phyloP scores from a whole-genome alignment of 176 grass and related monocot genomes.

The Avena atlantica region DNA sequence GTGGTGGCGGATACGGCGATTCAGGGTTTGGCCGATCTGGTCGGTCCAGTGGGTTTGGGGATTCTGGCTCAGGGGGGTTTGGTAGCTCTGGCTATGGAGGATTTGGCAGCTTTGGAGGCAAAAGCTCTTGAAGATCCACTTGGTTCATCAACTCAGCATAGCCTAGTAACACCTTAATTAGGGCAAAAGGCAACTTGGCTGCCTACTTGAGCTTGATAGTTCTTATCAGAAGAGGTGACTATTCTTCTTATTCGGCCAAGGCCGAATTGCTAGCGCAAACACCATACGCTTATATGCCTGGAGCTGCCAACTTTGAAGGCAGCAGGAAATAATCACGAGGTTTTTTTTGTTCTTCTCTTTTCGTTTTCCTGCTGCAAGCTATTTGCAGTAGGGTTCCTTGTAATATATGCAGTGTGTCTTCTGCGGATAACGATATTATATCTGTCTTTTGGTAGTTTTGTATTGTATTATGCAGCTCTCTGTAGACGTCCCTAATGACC shows the following conservation, averaged over 20 bases:
- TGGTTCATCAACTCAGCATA: slow-evolving; percentile 48
- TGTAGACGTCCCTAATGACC: slow-evolving; percentile 12
- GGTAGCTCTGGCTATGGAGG: slow-evolving; percentile 50
- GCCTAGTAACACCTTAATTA: neutral
- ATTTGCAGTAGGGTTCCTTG: slow-evolving; percentile 31
- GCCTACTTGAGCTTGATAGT: neutral
- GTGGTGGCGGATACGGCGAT: slow-evolving; percentile 39
- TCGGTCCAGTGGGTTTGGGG: slow-evolving; percentile 44
- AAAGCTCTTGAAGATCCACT: slow-evolving; percentile 28
- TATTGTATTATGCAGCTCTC: slow-evolving; percentile 33
- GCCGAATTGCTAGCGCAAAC: slow-evolving; percentile 6
- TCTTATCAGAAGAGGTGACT: neutral
- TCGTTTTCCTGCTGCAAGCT: neutral
- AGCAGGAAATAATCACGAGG: slow-evolving; percentile 50
- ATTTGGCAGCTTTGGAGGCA: slow-evolving; percentile 63
- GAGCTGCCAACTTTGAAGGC: neutral
- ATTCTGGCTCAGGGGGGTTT: slow-evolving; percentile 51
- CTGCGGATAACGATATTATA: slow-evolving; percentile 38
- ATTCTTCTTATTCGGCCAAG: neutral
- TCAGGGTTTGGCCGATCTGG: slow-evolving; percentile 40
- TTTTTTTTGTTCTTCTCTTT: neutral
- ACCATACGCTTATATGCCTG: neutral
- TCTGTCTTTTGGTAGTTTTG: slow-evolving; percentile 2
- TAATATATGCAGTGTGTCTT: slow-evolving; percentile 59
- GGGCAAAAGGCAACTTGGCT: neutral